Conservation (phyloP, 2,329 filamentous ascomycete genomes). For the Talaromyces atroroseus region DNA sequence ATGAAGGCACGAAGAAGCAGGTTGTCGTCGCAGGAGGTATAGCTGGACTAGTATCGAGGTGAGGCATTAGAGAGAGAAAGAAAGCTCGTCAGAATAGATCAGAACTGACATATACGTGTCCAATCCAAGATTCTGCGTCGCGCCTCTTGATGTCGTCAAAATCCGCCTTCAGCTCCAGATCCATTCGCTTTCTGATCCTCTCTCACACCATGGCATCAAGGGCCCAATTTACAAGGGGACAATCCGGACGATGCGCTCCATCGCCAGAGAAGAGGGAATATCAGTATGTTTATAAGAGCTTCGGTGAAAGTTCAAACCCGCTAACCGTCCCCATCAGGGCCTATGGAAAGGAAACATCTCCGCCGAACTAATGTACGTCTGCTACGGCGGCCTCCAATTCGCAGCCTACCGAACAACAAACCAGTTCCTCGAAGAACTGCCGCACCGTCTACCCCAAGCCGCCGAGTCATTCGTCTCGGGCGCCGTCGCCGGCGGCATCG, state of each 20-base stretch:
- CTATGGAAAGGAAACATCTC: constrained; percentile 98
- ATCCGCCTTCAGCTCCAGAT: constrained; percentile 93
- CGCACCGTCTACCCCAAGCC: constrained; percentile 55
- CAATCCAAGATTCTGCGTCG: constrained; percentile 70
- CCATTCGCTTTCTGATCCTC: constrained; percentile 72
- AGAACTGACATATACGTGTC: too few species aligned
- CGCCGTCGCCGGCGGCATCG: constrained; percentile 72
- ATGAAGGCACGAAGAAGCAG: constrained; percentile 65
- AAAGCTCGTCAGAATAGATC: neutral
- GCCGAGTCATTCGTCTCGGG: constrained; percentile 78
- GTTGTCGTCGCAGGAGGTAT: constrained; percentile 61
- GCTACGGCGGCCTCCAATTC: constrained; percentile 87
- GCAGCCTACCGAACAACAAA: constrained; percentile 74
- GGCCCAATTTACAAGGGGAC: constrained; percentile 64
- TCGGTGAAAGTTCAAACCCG: too few species aligned
- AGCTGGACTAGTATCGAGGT: constrained; percentile 86
- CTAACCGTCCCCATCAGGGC: constrained; percentile 36
- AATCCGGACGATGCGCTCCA: constrained; percentile 67
- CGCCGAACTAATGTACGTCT: constrained; percentile 88
- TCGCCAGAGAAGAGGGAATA: constrained; percentile 74
- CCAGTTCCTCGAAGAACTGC: constrained; percentile 55
- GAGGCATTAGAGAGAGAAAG: constrained; percentile 2
- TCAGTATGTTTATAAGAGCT: constrained; percentile 41
- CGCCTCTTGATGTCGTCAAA: constrained; percentile 95
- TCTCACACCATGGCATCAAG: constrained; percentile 48